Evolutionary conservation across 73 alveolate genomes (phyloP).

Genomic region (Stentor coeruleus): DNA sequence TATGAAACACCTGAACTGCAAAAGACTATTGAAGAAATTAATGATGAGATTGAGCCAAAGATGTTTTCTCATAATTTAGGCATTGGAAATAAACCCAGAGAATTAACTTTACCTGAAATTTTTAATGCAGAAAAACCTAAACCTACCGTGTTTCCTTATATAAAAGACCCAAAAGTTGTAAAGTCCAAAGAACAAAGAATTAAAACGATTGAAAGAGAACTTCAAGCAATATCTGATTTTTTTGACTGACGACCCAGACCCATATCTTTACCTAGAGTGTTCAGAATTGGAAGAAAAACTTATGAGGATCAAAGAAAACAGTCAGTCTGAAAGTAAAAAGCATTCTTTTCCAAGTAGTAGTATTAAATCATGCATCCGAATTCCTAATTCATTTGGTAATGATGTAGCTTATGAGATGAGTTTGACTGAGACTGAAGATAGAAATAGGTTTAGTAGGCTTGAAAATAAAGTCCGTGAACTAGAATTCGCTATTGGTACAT

Average conservation of each 20-base stretch:
- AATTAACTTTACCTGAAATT: background rate
- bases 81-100: background rate
- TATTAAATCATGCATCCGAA: too few species aligned
- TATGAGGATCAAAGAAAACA: background rate
- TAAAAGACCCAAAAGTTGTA: background rate
- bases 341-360: background rate
- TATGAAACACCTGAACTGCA: slow-evolving; percentile 16
- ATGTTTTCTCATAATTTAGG: slow-evolving; percentile 9
- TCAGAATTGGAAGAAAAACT: background rate
- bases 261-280: background rate
- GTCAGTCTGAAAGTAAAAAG: background rate
- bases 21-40: slow-evolving; percentile 21
- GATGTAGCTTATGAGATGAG: background rate
- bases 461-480: slow-evolving; percentile 21
- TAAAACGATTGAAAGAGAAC: background rate
- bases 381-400: background rate
- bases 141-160: background rate
- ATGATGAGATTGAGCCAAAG: slow-evolving; percentile 23
- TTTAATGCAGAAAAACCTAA: background rate
- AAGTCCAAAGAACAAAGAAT: background rate
- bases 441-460: background rate
- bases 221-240: background rate
- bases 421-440: slow-evolving; percentile 5
- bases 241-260: background rate
- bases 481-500: background rate